Percentiles rank a stretch among this genome's conserved stretches.
phyloP scores from a whole-genome alignment of 192 early-diverging fungal species.

The Allomyces arbusculus region DNA sequence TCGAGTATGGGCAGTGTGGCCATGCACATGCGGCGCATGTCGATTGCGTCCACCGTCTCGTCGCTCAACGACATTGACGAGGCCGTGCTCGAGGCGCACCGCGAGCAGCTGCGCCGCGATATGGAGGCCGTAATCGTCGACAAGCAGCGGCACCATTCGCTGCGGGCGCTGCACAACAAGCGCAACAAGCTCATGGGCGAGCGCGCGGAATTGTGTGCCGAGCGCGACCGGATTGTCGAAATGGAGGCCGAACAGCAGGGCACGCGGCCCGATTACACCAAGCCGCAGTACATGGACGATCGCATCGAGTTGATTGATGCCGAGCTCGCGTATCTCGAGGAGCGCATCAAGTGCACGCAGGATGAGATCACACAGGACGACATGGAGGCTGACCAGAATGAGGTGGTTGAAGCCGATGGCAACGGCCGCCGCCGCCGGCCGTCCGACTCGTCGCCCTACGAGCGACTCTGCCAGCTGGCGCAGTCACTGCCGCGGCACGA shows the following conservation, averaged over 20 bases:
- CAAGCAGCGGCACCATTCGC: too few relatives aligned
- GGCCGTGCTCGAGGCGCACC: neutral
- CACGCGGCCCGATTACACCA: conserved; percentile 5
- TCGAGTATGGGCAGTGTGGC: too few relatives aligned
- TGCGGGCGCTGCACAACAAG: conserved; percentile 20
- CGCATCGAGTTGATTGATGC: conserved; percentile 30
- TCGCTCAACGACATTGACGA: neutral
- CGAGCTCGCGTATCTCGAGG: conserved; percentile 28
- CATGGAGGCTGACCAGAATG: conserved; percentile 10
- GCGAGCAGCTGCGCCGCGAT: too few relatives aligned
- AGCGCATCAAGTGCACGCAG: conserved; percentile 26
- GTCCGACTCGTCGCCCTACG: conserved; percentile 8
- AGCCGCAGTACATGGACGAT: conserved; percentile 30
- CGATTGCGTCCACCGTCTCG: too few relatives aligned
- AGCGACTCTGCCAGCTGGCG: conserved; percentile 20
- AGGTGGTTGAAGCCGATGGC: neutral
- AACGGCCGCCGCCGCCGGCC: conserved; percentile 3
- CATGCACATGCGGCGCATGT: too few relatives aligned
- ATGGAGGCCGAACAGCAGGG: conserved; percentile 13
- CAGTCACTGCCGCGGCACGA: conserved; percentile 25
- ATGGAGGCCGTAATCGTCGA: too few relatives aligned
- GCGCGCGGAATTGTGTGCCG: conserved; percentile 21
- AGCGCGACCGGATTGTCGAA: conserved; percentile 20
- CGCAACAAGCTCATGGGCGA: conserved; percentile 21
- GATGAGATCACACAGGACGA: conserved; percentile 20